Percentiles rank a stretch among this genome's conserved stretches.
These are phyloP conservation scores for Aspergillus spinulosporus DNA, from an alignment of 2,329 filamentous ascomycete species.

Conservation along the genomic window DNA sequence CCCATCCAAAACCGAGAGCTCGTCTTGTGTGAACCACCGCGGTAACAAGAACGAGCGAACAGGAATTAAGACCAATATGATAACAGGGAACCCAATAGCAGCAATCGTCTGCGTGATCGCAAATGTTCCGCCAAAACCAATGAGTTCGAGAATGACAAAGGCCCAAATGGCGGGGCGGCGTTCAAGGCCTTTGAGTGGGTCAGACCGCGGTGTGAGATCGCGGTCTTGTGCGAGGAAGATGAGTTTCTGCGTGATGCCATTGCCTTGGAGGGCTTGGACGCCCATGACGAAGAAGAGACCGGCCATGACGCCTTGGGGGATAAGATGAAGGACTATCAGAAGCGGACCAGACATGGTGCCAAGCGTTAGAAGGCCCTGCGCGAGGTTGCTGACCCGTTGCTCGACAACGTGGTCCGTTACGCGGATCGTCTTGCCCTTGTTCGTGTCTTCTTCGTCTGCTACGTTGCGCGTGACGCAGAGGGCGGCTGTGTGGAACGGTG, in stretches of 20 bases:
- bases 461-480: slow-evolving; percentile 68
- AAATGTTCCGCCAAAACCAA: slow-evolving; percentile 75
- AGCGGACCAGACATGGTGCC: slow-evolving; percentile 77
- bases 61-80: slow-evolving; percentile 70
- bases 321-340: slow-evolving; percentile 71
- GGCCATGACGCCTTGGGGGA: slow-evolving; percentile 76
- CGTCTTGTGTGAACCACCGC: slow-evolving; percentile 58
- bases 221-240: slow-evolving; percentile 68
- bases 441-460: slow-evolving; percentile 57
- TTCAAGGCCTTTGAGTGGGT: slow-evolving; percentile 62
- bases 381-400: slow-evolving; percentile 75
- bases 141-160: slow-evolving; percentile 68
- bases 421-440: slow-evolving; percentile 60
- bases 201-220: slow-evolving; percentile 56
- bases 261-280: slow-evolving; percentile 71
- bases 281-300: slow-evolving; percentile 86
- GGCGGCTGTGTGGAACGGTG: slow-evolving; percentile 76
- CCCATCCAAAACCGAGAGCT: slow-evolving; percentile 66
- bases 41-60: slow-evolving; percentile 65
- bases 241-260: slow-evolving; percentile 75
- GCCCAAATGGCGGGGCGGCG: slow-evolving; percentile 67
- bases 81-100: slow-evolving; percentile 75
- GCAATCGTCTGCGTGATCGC: slow-evolving; percentile 81
- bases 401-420: slow-evolving; percentile 65
- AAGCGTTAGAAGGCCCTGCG: slow-evolving; percentile 73